Conservation (phyloP, 768 basidiomycete species). For the Imleria badia region DNA sequence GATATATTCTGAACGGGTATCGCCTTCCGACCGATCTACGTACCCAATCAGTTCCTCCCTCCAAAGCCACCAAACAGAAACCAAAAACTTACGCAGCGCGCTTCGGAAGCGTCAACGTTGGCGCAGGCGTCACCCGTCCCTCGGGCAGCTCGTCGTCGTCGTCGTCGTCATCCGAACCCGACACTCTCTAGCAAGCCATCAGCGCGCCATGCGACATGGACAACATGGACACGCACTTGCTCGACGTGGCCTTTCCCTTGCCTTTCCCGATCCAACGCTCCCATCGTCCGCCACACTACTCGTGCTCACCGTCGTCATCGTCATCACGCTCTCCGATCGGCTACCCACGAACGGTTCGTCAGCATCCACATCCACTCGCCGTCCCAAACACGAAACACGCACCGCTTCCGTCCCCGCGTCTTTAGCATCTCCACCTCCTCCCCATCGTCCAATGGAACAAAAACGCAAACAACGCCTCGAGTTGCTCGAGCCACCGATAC, state of each 20-base stretch:
- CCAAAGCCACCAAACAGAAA: no score
- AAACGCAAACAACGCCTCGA: slow-evolving; percentile 68
- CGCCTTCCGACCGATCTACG: slow-evolving; percentile 41
- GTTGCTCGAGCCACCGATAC: slow-evolving; percentile 59
- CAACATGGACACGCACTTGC: slow-evolving; percentile 39
- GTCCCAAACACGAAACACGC: no score
- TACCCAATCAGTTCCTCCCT: not conserved
- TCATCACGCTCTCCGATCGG: slow-evolving; percentile 54
- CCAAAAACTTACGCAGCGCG: slow-evolving; percentile 24
- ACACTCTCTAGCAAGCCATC: slow-evolving; percentile 37
- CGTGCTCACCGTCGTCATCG: slow-evolving; percentile 40
- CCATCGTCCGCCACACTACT: no score
- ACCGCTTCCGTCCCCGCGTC: slow-evolving; percentile 49
- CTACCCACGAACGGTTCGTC: no score
- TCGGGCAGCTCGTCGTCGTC: slow-evolving; percentile 41
- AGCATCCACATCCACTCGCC: no score
- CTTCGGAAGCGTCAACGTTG: slow-evolving; percentile 53
- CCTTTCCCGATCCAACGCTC: no score
- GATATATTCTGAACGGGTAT: slow-evolving; percentile 23
- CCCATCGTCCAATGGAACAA: slow-evolving; percentile 61
- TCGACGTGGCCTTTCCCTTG: slow-evolving; percentile 23
- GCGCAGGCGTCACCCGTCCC: slow-evolving; percentile 32
- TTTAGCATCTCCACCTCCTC: no score
- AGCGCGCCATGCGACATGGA: not conserved
- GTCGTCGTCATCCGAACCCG: slow-evolving; percentile 47